phyloP scores from a whole-genome alignment of 2,329 filamentous ascomycete genomes.

The Alternaria burnsii region DNA sequence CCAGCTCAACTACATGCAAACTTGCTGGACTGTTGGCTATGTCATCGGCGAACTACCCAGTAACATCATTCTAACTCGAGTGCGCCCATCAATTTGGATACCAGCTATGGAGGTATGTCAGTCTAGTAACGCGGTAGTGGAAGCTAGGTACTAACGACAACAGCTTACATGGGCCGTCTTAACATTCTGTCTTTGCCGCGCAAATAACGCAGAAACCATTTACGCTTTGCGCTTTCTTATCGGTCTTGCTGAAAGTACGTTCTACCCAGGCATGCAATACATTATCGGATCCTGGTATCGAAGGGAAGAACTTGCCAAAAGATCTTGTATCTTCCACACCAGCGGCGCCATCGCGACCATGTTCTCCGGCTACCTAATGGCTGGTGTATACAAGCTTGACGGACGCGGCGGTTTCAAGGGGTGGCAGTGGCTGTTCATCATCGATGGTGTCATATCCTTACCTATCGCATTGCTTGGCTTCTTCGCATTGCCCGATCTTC shows the following conservation, averaged over 20 bases:
- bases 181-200: slow-evolving; percentile 14
- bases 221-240: slow-evolving; percentile 26
- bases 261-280: slow-evolving; percentile 59
- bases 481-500: slow-evolving; percentile 28
- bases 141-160: not conserved
- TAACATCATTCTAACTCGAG: slow-evolving; percentile 35
- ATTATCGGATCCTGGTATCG: slow-evolving; percentile 31
- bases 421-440: slow-evolving; percentile 39
- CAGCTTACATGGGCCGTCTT: slow-evolving; percentile 15
- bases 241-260: slow-evolving; percentile 57
- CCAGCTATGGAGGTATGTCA: slow-evolving; percentile 16
- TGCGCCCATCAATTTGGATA: slow-evolving; percentile 21
- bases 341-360: slow-evolving; percentile 25
- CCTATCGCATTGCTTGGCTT: slow-evolving; percentile 28
- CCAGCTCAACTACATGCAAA: slow-evolving; percentile 56
- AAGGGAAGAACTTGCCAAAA: slow-evolving; percentile 25
- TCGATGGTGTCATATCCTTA: slow-evolving; percentile 29
- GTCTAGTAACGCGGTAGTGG: not conserved
- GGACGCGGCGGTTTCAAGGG: slow-evolving; percentile 63
- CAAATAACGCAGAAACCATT: slow-evolving; percentile 14
- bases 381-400: slow-evolving; percentile 64
- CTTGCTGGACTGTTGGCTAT: slow-evolving; percentile 69
- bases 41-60: slow-evolving; percentile 48
- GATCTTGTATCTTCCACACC: slow-evolving; percentile 27
- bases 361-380: slow-evolving; percentile 55